Base-by-base conservation (phyloP, 78 protist species). In the Monosiga brevicollis region DNA sequence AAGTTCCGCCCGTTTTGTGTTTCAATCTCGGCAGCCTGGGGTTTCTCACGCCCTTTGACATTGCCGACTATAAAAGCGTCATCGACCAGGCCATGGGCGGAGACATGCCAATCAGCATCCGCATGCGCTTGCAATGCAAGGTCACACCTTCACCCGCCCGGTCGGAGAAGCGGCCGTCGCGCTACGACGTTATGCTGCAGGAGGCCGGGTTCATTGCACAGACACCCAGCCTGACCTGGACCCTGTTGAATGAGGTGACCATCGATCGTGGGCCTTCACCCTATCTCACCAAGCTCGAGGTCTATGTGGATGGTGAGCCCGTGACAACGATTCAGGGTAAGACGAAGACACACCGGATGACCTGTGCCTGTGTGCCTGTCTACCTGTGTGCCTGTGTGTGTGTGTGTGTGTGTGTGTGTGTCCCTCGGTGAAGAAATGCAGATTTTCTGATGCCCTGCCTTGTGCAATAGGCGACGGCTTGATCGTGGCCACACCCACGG, bases 331-430 rank as follows among this genome's bases (percentile, higher is more conserved):
- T 94, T 23, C 76, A 70, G 79, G 98, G 90, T 0, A 96, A 94
- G 91, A 6, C 93, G 96, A 0, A 96, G 98, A 49, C 83, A 91
- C 10, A 96, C 98, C 1, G 97, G 96, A 15, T 96, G 94, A 83
- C 89, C 94, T 49, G 62, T 72, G 26, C 6, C 15, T 72, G 26
- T 10, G 29, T 10, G 62, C 15, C 29, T 49, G 62, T 49, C 29
- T 49, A 15, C 15, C 62, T 49, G 62, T 49, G 62, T 49, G 29
- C 15, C 29, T 49, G 29, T 49, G 62, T 49, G 29, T 49, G 62
- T 49, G 29, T 49, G 62, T 49, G 29, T 49, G 62, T 49, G 29
- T 49, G 62, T 49, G 29, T 49, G 62, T 49, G 29, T 49, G 62
- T 49, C 62, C 15, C 29, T 49, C 62, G 6, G 62, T 20, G 15